These are phyloP conservation scores for Lyophyllum atratum DNA, from an alignment of 768 basidiomycete species.

Conservation along the genomic window DNA sequence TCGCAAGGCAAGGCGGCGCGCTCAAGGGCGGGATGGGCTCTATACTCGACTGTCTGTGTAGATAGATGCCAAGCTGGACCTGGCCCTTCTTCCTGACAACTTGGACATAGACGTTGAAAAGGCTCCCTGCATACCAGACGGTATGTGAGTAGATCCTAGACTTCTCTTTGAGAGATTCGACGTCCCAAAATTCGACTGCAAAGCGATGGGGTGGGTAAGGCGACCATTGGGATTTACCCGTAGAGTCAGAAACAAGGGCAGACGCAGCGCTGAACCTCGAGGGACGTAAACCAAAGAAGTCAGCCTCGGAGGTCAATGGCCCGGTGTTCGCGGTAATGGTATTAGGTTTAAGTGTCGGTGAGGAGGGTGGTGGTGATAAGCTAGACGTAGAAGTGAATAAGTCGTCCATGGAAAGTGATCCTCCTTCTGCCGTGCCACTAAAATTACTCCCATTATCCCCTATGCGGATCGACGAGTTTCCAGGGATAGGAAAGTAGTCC, in stretches of 20 bases:
- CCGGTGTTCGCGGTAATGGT: conserved; percentile 27
- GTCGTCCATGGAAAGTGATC: conserved; percentile 63
- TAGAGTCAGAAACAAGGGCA: conserved; percentile 43
- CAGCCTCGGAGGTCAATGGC: conserved; percentile 43
- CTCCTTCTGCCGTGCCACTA: conserved; percentile 32
- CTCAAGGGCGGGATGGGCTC: conserved; percentile 81
- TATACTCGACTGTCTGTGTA: conserved; percentile 82
- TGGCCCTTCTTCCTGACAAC: conserved; percentile 78
- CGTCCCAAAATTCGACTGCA: conserved; percentile 89
- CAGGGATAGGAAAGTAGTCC: conserved; percentile 64
- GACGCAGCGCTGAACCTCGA: conserved; percentile 41
- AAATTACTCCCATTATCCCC: conserved; percentile 65
- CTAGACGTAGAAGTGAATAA: conserved; percentile 47
- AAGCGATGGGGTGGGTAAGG: conserved; percentile 83
- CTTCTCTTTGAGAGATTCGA: conserved; percentile 82
- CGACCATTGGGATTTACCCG: conserved; percentile 59
- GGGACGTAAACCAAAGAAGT: conserved; percentile 65
- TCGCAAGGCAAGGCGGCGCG: conserved; percentile 36
- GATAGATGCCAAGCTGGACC: conserved; percentile 82
- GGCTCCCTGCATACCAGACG: conserved; percentile 86
- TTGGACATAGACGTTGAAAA: conserved; percentile 90
- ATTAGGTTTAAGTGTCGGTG: conserved; percentile 22
- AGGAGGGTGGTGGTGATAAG: conserved; percentile 26
- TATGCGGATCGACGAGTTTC: conserved; percentile 71
- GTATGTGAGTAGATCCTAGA: conserved; percentile 81